These are phyloP conservation scores for Leishmania arabica DNA, from an alignment of 208 protist genomes.

Conservation along the genomic window DNA sequence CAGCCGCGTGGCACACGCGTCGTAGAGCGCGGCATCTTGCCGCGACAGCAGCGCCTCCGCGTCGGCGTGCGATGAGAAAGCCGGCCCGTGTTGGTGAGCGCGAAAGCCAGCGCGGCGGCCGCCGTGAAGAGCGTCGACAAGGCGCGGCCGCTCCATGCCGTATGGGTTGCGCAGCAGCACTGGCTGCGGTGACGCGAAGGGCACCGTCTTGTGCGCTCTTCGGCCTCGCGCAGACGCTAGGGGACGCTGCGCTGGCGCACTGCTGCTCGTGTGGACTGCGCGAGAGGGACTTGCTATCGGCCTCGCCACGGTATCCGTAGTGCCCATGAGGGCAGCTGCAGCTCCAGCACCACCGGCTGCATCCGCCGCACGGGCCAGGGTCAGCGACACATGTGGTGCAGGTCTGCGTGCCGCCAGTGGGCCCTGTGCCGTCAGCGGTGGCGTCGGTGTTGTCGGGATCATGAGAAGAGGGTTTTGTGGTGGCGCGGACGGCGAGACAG, in stretches of 20 bases:
- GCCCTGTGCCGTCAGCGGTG: slow-evolving; percentile 4
- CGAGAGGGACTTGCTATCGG: not conserved
- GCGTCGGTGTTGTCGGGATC: not conserved
- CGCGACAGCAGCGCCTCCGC: not conserved
- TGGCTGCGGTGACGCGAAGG: not conserved
- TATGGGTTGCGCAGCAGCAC: slow-evolving; percentile 12
- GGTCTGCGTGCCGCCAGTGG: slow-evolving; percentile 3
- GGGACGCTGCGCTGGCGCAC: not conserved
- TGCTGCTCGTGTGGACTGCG: not conserved
- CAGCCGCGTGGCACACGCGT: slow-evolving; percentile 5
- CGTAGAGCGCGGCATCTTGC: slow-evolving; percentile 8
- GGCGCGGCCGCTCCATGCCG: not conserved
- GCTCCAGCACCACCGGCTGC: not conserved
- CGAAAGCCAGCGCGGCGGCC: not conserved
- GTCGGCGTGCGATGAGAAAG: not conserved
- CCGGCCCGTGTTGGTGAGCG: not conserved
- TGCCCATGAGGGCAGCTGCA: not conserved
- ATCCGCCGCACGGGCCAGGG: not conserved
- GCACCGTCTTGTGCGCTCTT: not conserved
- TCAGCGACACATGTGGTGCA: not conserved
- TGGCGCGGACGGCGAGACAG: not conserved
- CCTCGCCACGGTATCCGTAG: not conserved
- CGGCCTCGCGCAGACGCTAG: not conserved
- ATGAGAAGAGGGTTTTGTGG: not conserved
- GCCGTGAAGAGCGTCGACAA: not conserved